Conservation (phyloP, 2,329 filamentous ascomycete species). For the Microdochium nivale region DNA sequence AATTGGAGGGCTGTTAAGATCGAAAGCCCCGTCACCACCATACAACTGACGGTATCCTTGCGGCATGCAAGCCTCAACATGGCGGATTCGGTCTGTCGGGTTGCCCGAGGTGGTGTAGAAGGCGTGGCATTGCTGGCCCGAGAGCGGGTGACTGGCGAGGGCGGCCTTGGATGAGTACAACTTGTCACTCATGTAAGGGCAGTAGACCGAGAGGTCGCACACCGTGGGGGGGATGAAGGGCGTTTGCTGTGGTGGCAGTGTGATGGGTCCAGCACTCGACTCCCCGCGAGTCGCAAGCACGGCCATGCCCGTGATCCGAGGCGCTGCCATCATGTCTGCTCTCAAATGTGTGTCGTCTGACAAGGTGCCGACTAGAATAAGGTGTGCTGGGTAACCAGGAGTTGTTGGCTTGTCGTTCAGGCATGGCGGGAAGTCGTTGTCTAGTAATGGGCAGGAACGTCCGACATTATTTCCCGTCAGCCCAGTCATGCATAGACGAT, state of each 20-base stretch:
- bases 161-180: conserved; percentile 2
- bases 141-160: conserved; percentile 3
- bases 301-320: not conserved
- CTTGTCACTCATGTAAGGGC: conserved; percentile 5
- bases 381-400: too few relatives aligned
- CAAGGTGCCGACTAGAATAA: too few relatives aligned
- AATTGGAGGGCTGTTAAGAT: not conserved
- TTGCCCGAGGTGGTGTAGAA: conserved; percentile 3
- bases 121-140: conserved; percentile 5
- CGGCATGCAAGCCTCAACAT: conserved; percentile 6
- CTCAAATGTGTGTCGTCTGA: too few relatives aligned
- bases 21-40: not conserved
- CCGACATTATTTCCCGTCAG: too few relatives aligned
- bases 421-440: too few relatives aligned
- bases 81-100: not conserved
- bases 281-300: conserved; percentile 3
- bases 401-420: too few relatives aligned
- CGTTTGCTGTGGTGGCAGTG: conserved; percentile 5
- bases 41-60: conserved; percentile 6
- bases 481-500: too few relatives aligned
- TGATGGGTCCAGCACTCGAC: conserved; percentile 1
- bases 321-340: not conserved
- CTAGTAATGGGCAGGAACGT: too few relatives aligned
- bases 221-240: conserved; percentile 4
- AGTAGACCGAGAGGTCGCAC: conserved; percentile 8